Evolutionary conservation across 2,329 filamentous ascomycete genomes (phyloP).

Genomic region (Grosmannia huntii): DNA sequence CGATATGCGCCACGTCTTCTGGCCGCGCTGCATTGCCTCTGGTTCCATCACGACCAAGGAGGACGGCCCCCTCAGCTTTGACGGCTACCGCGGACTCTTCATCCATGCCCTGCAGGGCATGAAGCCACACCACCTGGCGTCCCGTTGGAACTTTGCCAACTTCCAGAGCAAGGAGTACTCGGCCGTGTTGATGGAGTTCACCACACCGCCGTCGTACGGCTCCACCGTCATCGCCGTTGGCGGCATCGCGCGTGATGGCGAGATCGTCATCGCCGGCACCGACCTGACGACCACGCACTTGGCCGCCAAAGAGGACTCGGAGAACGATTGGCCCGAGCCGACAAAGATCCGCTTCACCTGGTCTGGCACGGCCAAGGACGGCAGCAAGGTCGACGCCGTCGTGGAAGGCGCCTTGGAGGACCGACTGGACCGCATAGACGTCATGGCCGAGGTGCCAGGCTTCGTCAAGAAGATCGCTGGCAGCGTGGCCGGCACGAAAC

Average conservation of each 20-base stretch:
- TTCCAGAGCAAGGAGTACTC: constrained; percentile 83
- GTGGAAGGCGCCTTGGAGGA: constrained; percentile 57
- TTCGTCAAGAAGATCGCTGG: constrained; percentile 93
- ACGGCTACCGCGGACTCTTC: constrained; percentile 70
- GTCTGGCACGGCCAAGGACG: constrained; percentile 66
- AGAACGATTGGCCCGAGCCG: constrained; percentile 84
- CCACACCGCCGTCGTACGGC: constrained; percentile 85
- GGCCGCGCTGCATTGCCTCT: constrained; percentile 73
- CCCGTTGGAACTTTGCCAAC: constrained; percentile 84
- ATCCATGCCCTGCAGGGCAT: constrained; percentile 86
- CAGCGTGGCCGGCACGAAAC: constrained; percentile 78
- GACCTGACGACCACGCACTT: constrained; percentile 56
- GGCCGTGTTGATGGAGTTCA: constrained; percentile 91
- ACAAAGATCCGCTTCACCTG: constrained; percentile 63
- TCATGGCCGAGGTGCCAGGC: constrained; percentile 91
- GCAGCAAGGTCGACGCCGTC: constrained; percentile 55
- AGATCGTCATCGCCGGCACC: constrained; percentile 62
- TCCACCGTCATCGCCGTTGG: constrained; percentile 74
- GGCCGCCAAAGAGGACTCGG: constrained; percentile 54
- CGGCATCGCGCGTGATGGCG: constrained; percentile 66
- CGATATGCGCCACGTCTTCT: constrained; percentile 82
- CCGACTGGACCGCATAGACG: constrained; percentile 72
- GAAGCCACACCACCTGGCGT: constrained; percentile 95
- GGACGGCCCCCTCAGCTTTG: constrained; percentile 69
- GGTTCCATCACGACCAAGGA: constrained; percentile 75